Conservation (phyloP, 2,329 filamentous ascomycete species). For the Sarocladium brachiariae region DNA sequence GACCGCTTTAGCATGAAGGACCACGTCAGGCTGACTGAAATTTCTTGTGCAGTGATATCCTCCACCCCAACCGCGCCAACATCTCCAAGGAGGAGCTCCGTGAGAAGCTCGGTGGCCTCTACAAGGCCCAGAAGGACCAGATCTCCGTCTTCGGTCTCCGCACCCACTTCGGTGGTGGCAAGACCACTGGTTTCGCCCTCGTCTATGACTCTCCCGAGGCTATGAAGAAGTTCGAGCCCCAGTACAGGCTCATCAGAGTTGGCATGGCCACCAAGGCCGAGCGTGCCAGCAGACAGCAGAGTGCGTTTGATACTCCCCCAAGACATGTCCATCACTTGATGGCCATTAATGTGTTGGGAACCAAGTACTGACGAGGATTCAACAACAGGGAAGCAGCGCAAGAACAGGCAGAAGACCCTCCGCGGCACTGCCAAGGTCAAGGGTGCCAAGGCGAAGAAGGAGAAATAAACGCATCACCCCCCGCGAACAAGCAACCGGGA, state of each 20-base stretch:
- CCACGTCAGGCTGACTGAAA: conserved; percentile 7
- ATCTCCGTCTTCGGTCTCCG: conserved; percentile 97
- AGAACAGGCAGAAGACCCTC: conserved; percentile 99
- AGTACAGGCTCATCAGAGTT: conserved; percentile 92
- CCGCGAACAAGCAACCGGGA: conserved; percentile 10
- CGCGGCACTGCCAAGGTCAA: conserved; percentile 97
- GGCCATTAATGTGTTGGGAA: background rate
- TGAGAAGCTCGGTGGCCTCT: conserved; percentile 85
- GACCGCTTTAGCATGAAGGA: background rate
- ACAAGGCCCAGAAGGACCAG: conserved; percentile 98
- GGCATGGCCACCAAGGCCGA: conserved; percentile 91
- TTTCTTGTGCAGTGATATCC: conserved; percentile 70
- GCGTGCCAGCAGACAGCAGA: conserved; percentile 97
- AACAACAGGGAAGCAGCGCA: conserved; percentile 93
- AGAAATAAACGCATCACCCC: conserved; percentile 58
- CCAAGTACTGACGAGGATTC: conserved; percentile 16
- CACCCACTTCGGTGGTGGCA: conserved; percentile 99
- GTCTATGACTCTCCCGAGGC: conserved; percentile 98
- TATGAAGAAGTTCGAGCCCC: conserved; percentile 99
- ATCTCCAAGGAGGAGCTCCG: conserved; percentile 99
- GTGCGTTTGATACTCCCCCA: conserved; percentile 62
- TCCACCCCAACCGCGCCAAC: conserved; percentile 97
- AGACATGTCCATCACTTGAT: background rate
- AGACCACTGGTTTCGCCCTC: conserved; percentile 97
- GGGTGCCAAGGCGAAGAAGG: conserved; percentile 92